Percentiles rank a stretch among this genome's conserved stretches.
These are phyloP conservation scores for Chrysanthemum seticuspe DNA, from an alignment of 129 eudicot genomes.

Conservation along the genomic window DNA sequence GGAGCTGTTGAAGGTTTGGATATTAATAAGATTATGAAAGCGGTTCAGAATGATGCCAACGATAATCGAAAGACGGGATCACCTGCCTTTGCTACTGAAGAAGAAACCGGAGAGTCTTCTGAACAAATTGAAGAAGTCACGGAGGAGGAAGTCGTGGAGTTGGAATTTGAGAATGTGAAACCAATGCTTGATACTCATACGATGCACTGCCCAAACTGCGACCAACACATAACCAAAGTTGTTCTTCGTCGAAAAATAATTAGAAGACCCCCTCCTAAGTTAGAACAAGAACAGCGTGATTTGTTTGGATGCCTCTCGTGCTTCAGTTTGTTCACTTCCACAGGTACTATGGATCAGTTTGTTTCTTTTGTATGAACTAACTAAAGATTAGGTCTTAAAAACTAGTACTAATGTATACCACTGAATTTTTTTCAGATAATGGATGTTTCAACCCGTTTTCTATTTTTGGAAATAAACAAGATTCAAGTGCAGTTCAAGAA, in stretches of 20 bases:
- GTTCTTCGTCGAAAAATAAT: constrained; percentile 49
- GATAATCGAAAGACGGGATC: background rate
- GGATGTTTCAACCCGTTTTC: constrained; percentile 27
- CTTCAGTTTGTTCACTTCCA: constrained; percentile 51
- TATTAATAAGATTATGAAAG: constrained; percentile 17
- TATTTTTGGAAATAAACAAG: constrained; percentile 12
- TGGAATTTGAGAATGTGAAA: constrained; percentile 58
- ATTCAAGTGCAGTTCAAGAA: background rate
- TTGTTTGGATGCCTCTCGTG: constrained; percentile 65
- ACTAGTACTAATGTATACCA: too few species aligned
- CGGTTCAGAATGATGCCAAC: constrained; percentile 12
- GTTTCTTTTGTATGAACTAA: too few species aligned
- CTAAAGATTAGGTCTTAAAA: too few species aligned
- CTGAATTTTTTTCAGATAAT: constrained; percentile 9
- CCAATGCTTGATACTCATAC: constrained; percentile 47
- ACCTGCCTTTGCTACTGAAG: constrained; percentile 18
- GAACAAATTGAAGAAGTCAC: constrained; percentile 32
- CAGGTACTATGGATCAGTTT: constrained; percentile 30
- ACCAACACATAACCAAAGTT: constrained; percentile 45
- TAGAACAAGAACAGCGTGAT: constrained; percentile 11
- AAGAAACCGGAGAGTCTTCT: constrained; percentile 8
- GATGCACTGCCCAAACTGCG: constrained; percentile 32
- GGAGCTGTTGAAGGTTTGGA: constrained; percentile 35
- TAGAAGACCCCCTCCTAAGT: background rate
- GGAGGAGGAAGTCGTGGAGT: constrained; percentile 55